These are phyloP conservation scores for Trametes punicea DNA, from an alignment of 768 basidiomycete species.

Conservation along the genomic window DNA sequence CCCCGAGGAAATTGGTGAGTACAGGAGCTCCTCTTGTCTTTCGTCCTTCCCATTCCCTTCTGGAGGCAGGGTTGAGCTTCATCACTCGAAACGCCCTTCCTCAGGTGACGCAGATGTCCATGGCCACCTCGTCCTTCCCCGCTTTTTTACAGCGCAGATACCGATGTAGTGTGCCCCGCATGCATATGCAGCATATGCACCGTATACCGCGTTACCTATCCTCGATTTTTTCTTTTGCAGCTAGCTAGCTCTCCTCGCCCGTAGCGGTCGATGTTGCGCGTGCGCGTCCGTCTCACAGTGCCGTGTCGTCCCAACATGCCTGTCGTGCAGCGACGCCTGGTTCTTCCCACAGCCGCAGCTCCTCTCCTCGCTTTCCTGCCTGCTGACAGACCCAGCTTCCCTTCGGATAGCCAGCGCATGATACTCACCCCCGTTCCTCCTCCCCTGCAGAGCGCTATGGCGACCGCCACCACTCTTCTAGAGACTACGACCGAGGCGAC, in stretches of 20 bases:
- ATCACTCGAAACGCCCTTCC: conserved; percentile 10
- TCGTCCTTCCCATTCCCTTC: conserved; percentile 21
- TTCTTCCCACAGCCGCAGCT: neutral
- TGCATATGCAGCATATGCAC: conserved; percentile 25
- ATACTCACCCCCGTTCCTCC: conserved; percentile 35
- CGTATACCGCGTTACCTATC: neutral
- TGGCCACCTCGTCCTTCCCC: conserved; percentile 26
- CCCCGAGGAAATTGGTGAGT: conserved; percentile 24
- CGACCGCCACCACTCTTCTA: conserved; percentile 46
- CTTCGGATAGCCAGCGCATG: conserved; percentile 22
- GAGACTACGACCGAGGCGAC: conserved; percentile 29
- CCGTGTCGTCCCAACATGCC: neutral
- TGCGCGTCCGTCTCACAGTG: neutral
- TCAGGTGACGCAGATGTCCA: conserved; percentile 22
- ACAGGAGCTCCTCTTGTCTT: neutral
- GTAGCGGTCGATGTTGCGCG: conserved; percentile 12
- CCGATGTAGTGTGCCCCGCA: conserved; percentile 56
- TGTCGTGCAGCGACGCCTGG: neutral
- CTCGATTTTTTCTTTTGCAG: conserved; percentile 1
- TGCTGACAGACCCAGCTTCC: neutral
- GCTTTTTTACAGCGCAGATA: conserved; percentile 44
- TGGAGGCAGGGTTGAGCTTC: conserved; percentile 25
- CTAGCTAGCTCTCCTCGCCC: conserved; percentile 8
- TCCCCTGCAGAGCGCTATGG: conserved; percentile 50
- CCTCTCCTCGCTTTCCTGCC: neutral